Evolutionary conservation across 192 early-diverging fungal genomes (phyloP), one percentile per base, ranked within the genome.

Genomic region (Backusella luteola): DNA sequence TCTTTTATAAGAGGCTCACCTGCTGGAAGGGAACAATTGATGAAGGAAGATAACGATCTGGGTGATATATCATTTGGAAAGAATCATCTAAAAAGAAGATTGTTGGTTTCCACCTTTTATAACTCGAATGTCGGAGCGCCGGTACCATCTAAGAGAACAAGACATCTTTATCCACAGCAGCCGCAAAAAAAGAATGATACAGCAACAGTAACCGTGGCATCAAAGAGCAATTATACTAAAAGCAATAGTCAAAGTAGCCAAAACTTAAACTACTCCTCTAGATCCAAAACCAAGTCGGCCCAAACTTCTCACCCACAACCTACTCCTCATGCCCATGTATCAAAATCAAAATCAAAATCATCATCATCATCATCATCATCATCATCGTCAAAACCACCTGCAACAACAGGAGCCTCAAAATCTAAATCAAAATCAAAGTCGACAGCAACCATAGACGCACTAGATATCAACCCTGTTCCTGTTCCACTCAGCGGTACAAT

Each of bases 71-170:
- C 41, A 19, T 71, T 71, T 29, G 32, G 42, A 19, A 46, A 26
- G 41, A 44, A 71, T 41, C 23, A 35, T 36, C 42, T 46, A 29
- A 71, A 71, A 29, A 32, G 23, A 71, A 71, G 39, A 7, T 49
- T 71, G 23, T 29, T 29, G 1, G 42, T 49, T 29, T 71, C 70
- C 23, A 46, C 39, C 12, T 71, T 71, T 49, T 71, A 71, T 17
- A 71, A 39, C 5, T 41, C 41, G 26, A 44, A 34, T 32, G 21
- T 71, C 1, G 35, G 36, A 32, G 36, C 70, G 15, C 70, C 42
- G 2, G 70, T 71, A 49, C 42, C 39, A 17, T 71, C 70, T 19
- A 71, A 71, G 32, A 36, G 70, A 71, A 49, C 70, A 46, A 36
- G 29, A 1, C 70, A 71, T 71, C 17, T 49, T 14, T n/a, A 71